Evolutionary conservation across 2,329 filamentous ascomycete genomes (phyloP).

Genomic region (Aspergillaceae sp.): DNA sequence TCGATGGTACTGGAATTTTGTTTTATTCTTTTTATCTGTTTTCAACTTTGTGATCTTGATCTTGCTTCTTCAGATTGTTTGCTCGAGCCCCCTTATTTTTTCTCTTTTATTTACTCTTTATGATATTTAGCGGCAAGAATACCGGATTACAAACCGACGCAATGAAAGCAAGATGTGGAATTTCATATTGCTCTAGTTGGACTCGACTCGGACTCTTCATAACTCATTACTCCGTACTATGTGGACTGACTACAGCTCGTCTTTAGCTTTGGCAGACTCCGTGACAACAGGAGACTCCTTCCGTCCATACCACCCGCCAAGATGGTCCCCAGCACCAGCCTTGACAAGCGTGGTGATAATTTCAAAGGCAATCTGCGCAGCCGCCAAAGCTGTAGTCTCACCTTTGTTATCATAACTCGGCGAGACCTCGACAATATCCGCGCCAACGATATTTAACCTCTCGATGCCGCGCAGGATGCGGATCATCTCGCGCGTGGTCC

Average conservation of each 20-base stretch:
- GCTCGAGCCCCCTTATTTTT: not conserved
- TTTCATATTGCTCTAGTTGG: not conserved
- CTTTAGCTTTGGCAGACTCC: slow-evolving; percentile 12
- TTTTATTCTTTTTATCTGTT: slow-evolving; percentile 1
- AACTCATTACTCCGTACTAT: slow-evolving; percentile 7
- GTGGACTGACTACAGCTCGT: slow-evolving; percentile 14
- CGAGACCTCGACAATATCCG: slow-evolving; percentile 82
- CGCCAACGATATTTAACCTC: slow-evolving; percentile 73
- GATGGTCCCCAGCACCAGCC: slow-evolving; percentile 26
- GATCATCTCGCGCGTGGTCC: slow-evolving; percentile 83
- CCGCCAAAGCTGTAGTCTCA: slow-evolving; percentile 74
- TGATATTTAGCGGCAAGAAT: slow-evolving; percentile 2
- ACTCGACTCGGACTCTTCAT: not conserved
- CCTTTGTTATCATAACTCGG: slow-evolving; percentile 74
- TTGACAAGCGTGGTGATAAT: slow-evolving; percentile 59
- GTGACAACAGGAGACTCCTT: slow-evolving; percentile 18
- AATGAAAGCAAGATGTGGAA: slow-evolving; percentile 2
- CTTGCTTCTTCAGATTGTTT: not conserved
- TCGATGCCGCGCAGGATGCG: slow-evolving; percentile 74
- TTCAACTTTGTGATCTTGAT: slow-evolving; percentile 1
- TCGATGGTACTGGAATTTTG: slow-evolving; percentile 16
- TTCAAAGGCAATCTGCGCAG: slow-evolving; percentile 76
- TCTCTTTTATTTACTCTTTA: slow-evolving; percentile 17
- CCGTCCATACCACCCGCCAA: slow-evolving; percentile 34
- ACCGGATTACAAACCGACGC: slow-evolving; percentile 1